Base-by-base conservation (phyloP, 192 early-diverging fungal genomes). In the Podila epicladia region DNA sequence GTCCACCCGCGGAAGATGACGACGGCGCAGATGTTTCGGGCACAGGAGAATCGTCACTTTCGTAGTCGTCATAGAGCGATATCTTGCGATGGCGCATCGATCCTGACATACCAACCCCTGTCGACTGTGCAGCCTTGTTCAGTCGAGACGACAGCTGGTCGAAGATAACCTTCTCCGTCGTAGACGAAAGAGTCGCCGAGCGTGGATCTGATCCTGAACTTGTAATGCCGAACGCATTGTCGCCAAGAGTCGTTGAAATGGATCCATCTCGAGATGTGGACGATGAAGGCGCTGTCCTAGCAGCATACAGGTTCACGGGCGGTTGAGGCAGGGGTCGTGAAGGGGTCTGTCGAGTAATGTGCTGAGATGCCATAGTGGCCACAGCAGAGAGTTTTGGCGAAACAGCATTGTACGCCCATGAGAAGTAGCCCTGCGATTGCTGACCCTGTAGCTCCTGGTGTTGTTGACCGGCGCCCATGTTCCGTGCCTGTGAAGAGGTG, bases 31-130 rank as follows among this genome's bases (percentile, higher is more conserved):
- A 7, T 0, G 62, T n/a, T 22, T 62, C 62, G 12, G 62, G 5
- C 41, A 29, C 4, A 17, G 9, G 33, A 12, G 62, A 63, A 2
- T 60, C 48, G 6, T 62, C 72, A 11, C 12, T 37, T 28, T 38
- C n/a, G 24, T 66, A 66, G 31, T 72, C 70, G 2, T 80, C 77
- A 33, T 80, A 80, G 4, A 80, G 58, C 2, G 61, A 69, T 6
- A 80, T 80, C 35, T 80, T 80, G 15, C 77, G 59, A n/a, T 73
- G 59, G 19, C 77, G 70, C 32, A 73, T 45, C 8, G 61, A 53
- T 4, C 9, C 58, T 15, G 60, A 6, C 28, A 26, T 20, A 19
- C 29, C 49, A 1, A 41, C 28, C 0, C 75, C 69, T 17, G 76
- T 58, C 17, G 67, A 37, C 17, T 68, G 37, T 24, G 66, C 62